Base-by-base conservation (phyloP, 2,329 filamentous ascomycete species). In the Paecilomyces fulvus region DNA sequence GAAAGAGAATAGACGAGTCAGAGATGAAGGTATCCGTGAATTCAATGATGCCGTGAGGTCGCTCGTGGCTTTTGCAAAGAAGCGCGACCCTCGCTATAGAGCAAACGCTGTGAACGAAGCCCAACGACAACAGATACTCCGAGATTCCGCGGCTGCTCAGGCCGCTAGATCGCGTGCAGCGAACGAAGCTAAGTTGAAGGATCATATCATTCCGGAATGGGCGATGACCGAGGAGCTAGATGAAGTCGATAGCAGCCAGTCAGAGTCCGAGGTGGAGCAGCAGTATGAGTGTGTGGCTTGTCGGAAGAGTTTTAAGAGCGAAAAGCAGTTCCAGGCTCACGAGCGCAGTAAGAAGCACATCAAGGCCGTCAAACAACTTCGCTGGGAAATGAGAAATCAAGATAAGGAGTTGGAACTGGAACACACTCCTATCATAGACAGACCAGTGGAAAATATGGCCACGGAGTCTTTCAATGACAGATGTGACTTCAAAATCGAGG, bases 271-370 rank as follows among this genome's bases (percentile, higher is more conserved):
- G 48, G 75, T 81, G 53, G 80, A 84, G 56, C 75, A 80, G 48
- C 75, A 80, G 48, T 84, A 80, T 58, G 83, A 86, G 62, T 87
- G 84, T 61, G 80, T 86, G 31, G 82, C 81, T 6, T 87, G 84
- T 65, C 75, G 79, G 59, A 87, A 87, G 70, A 79, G 68, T 0
- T 94, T 92, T 71, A 89, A 96, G 73, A 97, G 92, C 66, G 89
- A 95, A 68, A 91, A 90, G 62, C 92, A 97, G 67, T 91, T 88
- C 59, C 86, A 95, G 65, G 87, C 88, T 2, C 94, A 99, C 66
- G 92, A 96, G 75, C 90, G 88, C 75, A 97, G 92, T 78, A 99
- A 96, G 72, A 99, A 97, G 73, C 94, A 99, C 66, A 74, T 86
- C 59, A 97, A 96, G 69, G 87, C 90, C 2, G 81, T 96, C 6